Evolutionary conservation across 805 yeast species (phyloP).

Genomic region (Zygotorulaspora chibaensis): DNA sequence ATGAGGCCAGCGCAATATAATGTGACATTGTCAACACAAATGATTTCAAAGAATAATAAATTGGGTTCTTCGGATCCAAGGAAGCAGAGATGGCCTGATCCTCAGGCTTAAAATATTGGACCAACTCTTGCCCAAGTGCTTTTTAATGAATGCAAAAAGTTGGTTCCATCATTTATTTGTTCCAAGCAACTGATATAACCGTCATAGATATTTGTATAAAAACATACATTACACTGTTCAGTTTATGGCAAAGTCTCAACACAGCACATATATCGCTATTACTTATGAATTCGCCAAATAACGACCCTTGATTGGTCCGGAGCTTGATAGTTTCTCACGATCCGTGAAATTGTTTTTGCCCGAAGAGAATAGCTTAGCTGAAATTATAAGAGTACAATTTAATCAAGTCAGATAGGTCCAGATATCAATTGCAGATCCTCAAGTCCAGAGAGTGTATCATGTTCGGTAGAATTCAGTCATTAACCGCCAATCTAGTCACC

Average conservation of each 20-base stretch:
- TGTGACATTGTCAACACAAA: neutral
- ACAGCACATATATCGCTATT: neutral
- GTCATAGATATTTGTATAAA: too few relatives aligned
- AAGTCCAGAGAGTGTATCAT: conserved; percentile 11
- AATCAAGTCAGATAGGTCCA: neutral
- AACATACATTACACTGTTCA: too few relatives aligned
- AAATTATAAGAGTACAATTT: neutral
- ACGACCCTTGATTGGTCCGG: conserved; percentile 8
- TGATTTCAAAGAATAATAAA: neutral
- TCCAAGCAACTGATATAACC: too few relatives aligned
- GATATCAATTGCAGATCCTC: neutral
- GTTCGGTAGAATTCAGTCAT: conserved; percentile 30
- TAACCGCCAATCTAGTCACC: conserved; percentile 24
- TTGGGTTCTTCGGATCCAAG: neutral
- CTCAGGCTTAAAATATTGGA: too few relatives aligned
- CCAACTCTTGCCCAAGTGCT: too few relatives aligned
- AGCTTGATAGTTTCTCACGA: conserved; percentile 2
- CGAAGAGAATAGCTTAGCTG: neutral
- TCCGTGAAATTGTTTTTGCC: conserved; percentile 3
- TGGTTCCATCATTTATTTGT: too few relatives aligned
- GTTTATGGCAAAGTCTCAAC: neutral
- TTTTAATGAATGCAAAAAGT: too few relatives aligned
- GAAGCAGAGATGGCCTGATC: too few relatives aligned
- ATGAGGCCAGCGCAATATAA: neutral
- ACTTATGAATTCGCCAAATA: neutral